A percentile compares a stretch with the other conserved stretches of the same genome.
These are phyloP conservation scores for sweet orange (Citrus sinensis) DNA, from an alignment of 345 rosid genomes.

Conservation along the genomic window DVS_A1.0 CM039163.1:48007501-48008000, in stretches of 20 bases:
- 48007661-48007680: constrained; percentile 57
- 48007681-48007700: constrained; percentile 47
- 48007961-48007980: constrained; percentile 70
- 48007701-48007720: constrained; percentile 84
- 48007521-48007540: constrained; percentile 89
- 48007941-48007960: constrained; percentile 74
- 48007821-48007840: constrained; percentile 89
- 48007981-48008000: constrained; percentile 67
- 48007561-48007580: constrained; percentile 89
- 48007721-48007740: constrained; percentile 95
- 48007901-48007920: constrained; percentile 74
- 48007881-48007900: constrained; percentile 75
- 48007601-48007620: constrained; percentile 72
- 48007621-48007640: constrained; percentile 60
- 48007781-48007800: constrained; percentile 62
- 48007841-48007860: constrained; percentile 87
- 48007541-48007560: constrained; percentile 93
- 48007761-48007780: constrained; percentile 71
- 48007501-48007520: constrained; percentile 86
- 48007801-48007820: constrained; percentile 94
- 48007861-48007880: constrained; percentile 85
- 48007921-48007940: constrained; percentile 92
- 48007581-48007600: constrained; percentile 88
- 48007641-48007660: constrained; percentile 61
- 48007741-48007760: constrained; percentile 84